These are phyloP conservation scores for Solanum rostratum DNA, from an alignment of 257 asterid species.

Conservation along the genomic window DNA sequence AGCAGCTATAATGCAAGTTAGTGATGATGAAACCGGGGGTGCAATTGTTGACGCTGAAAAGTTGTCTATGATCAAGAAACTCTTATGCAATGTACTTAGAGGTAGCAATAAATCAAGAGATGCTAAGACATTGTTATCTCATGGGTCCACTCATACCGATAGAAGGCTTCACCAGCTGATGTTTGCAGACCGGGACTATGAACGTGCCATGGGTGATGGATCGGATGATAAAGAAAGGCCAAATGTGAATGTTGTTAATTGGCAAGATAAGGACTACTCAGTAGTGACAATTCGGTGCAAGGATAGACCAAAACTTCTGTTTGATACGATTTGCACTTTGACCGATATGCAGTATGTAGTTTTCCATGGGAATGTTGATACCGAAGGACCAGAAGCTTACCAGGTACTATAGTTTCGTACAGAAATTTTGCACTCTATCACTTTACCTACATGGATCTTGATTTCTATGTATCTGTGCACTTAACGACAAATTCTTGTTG, in stretches of 20 bases:
- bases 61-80: constrained; percentile 51
- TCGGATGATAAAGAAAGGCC: constrained; percentile 54
- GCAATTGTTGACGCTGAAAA: constrained; percentile 55
- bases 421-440: not conserved
- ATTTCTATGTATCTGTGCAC: not conserved
- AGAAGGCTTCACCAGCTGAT: constrained; percentile 93
- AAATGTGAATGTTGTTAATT: constrained; percentile 63
- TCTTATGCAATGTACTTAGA: constrained; percentile 59
- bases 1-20: constrained; percentile 89
- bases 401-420: constrained; percentile 37
- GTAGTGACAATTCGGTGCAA: constrained; percentile 79
- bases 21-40: constrained; percentile 57
- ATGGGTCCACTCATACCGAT: constrained; percentile 57
- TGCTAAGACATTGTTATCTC: constrained; percentile 71
- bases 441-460: not conserved
- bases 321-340: constrained; percentile 78
- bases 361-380: constrained; percentile 81
- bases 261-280: constrained; percentile 85
- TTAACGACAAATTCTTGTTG: not conserved
- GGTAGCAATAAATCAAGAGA: constrained; percentile 72
- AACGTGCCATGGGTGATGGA: constrained; percentile 28
- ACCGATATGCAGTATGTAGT: constrained; percentile 96
- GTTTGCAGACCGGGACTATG: constrained; percentile 94
- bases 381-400: constrained; percentile 73
- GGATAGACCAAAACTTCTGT: constrained; percentile 90